These are phyloP conservation scores for Aurifilum marmelostoma DNA, from an alignment of 2,329 filamentous ascomycete species.

Conservation along the genomic window DNA sequence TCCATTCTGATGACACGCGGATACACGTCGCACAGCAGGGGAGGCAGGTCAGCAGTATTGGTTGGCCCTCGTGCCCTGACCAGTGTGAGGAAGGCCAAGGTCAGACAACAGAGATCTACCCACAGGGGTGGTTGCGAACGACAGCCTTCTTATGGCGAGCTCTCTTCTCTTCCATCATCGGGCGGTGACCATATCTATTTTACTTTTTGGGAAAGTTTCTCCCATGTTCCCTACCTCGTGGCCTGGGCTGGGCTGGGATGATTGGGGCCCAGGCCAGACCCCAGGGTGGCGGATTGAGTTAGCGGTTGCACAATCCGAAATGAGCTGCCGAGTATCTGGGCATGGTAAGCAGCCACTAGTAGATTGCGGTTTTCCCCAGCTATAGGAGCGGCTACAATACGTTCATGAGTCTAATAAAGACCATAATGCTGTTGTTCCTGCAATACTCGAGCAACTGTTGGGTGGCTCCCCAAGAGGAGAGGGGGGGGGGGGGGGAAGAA, in stretches of 20 bases:
- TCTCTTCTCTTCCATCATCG: background rate
- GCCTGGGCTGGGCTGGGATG: too few species aligned
- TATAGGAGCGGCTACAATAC: background rate
- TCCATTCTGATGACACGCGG: background rate
- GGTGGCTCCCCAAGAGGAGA: too few species aligned
- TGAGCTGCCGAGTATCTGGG: background rate
- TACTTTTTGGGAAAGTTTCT: background rate
- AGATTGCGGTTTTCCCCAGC: background rate
- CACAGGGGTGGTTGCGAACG: constrained; percentile 22
- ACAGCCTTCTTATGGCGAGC: constrained; percentile 15
- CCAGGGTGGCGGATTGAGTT: background rate
- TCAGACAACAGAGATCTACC: background rate
- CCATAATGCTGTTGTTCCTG: too few species aligned
- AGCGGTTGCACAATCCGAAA: background rate
- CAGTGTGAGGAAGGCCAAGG: background rate
- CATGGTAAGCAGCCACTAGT: background rate
- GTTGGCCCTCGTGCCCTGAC: background rate
- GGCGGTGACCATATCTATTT: background rate
- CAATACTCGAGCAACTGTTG: too few species aligned
- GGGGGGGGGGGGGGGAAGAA: too few species aligned
- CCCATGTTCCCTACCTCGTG: background rate
- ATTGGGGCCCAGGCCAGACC: background rate
- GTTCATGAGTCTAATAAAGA: too few species aligned
- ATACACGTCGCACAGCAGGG: constrained; percentile 1
- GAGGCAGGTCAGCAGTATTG: background rate